phyloP scores from a whole-genome alignment of 164 flowering plant species.

The Malania oleifera region DNA sequence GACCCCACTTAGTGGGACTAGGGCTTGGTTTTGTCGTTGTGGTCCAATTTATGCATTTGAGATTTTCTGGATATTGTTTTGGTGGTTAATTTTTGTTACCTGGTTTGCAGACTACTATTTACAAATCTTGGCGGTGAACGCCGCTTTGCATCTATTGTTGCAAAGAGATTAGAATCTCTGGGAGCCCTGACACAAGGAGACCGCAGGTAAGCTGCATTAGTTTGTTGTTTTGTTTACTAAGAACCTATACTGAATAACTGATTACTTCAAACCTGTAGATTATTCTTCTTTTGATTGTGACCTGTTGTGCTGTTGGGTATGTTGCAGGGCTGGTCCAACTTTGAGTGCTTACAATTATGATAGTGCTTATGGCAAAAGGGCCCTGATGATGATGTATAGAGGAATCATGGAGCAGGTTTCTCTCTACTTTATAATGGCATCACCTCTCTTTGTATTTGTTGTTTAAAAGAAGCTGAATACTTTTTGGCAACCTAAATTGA shows the following conservation, averaged over 20 bases:
- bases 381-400: slow-evolving; percentile 73
- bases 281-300: slow-evolving; percentile 6
- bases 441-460: too few species aligned
- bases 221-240: neutral
- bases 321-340: slow-evolving; percentile 88
- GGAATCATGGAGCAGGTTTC: slow-evolving; percentile 91
- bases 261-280: neutral
- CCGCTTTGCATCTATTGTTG: slow-evolving; percentile 98
- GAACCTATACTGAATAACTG: neutral
- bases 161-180: slow-evolving; percentile 91
- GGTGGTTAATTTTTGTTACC: neutral
- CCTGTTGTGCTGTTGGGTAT: slow-evolving; percentile 12
- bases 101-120: slow-evolving; percentile 64
- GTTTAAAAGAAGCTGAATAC: neutral
- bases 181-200: slow-evolving; percentile 99
- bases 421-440: too few species aligned
- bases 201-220: slow-evolving; percentile 48
- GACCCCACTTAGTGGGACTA: too few species aligned
- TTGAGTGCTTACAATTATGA: slow-evolving; percentile 97
- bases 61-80: too few species aligned
- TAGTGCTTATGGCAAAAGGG: slow-evolving; percentile 82
- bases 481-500: slow-evolving; percentile 12
- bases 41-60: too few species aligned
- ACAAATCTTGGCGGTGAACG: slow-evolving; percentile 98
- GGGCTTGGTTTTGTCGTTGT: too few species aligned